A percentile compares a stretch with the other conserved stretches of the same genome.
Conservation (phyloP, 352 stramenopile species). For the Globisporangium carolinianum region DNA sequence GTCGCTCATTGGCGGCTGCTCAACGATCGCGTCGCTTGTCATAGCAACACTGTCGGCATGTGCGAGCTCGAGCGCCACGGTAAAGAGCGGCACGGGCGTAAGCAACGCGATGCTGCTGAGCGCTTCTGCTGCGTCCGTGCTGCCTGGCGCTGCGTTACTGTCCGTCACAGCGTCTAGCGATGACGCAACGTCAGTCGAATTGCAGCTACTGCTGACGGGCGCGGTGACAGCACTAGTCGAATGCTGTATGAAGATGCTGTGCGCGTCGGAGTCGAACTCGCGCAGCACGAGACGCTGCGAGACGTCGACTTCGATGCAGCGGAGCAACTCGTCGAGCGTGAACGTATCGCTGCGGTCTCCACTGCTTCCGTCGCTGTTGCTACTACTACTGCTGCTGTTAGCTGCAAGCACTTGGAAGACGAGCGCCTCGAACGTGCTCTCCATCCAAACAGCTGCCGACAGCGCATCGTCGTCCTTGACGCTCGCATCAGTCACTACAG, state of each 20-base stretch:
- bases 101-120: conserved; percentile 1
- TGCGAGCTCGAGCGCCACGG: conserved; percentile 11
- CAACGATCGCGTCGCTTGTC: conserved; percentile 18
- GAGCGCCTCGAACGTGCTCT: conserved; percentile 30
- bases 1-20: conserved; percentile 27
- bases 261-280: conserved; percentile 5
- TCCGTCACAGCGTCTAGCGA: background rate
- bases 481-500: background rate
- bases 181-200: background rate
- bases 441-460: conserved; percentile 20
- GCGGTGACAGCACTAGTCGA: background rate
- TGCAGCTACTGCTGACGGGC: background rate
- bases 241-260: conserved; percentile 3
- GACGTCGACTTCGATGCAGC: conserved; percentile 15
- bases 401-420: conserved; percentile 20
- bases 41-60: background rate
- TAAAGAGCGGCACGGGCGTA: conserved; percentile 13
- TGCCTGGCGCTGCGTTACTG: background rate
- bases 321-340: conserved; percentile 22
- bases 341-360: conserved; percentile 10
- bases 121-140: background rate
- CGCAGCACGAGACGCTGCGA: conserved; percentile 18
- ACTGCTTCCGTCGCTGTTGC: background rate
- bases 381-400: background rate
- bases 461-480: conserved; percentile 1